Conservation (phyloP, 2,329 filamentous ascomycete species). For the Emergomyces africanus region DNA sequence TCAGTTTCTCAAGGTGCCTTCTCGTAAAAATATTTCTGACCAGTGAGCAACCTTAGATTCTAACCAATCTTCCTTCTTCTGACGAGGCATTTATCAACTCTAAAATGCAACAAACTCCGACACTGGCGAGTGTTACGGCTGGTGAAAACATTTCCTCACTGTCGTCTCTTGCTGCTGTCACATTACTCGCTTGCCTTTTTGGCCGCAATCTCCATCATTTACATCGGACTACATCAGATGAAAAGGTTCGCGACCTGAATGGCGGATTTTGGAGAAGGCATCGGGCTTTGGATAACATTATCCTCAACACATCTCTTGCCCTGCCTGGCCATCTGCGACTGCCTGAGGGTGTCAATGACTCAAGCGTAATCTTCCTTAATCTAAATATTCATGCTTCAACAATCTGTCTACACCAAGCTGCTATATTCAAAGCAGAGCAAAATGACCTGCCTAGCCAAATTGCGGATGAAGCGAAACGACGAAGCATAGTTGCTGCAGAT, state of each 20-base stretch:
- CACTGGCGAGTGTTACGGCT: slow-evolving; percentile 43
- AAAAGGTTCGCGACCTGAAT: slow-evolving; percentile 75
- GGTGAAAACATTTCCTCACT: slow-evolving; percentile 61
- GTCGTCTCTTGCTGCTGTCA: slow-evolving; percentile 65
- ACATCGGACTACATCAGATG: slow-evolving; percentile 70
- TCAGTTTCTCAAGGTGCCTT: slow-evolving; percentile 12
- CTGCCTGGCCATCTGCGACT: slow-evolving; percentile 72
- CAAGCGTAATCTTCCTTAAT: slow-evolving; percentile 85
- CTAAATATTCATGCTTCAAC: slow-evolving; percentile 96
- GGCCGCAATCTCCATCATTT: slow-evolving; percentile 84
- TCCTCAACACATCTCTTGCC: slow-evolving; percentile 74
- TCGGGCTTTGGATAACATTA: slow-evolving; percentile 73
- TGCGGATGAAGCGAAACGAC: slow-evolving; percentile 77
- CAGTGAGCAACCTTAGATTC: slow-evolving; percentile 38
- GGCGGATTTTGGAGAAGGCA: slow-evolving; percentile 95
- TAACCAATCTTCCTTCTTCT: slow-evolving; percentile 69
- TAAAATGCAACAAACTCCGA: slow-evolving; percentile 57
- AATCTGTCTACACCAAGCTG: slow-evolving; percentile 95
- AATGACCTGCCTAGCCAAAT: slow-evolving; percentile 65
- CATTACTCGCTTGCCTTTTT: slow-evolving; percentile 78
- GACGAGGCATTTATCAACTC: slow-evolving; percentile 79
- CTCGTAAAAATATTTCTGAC: neutral
- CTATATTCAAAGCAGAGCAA: slow-evolving; percentile 94
- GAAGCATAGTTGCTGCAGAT: slow-evolving; percentile 85
- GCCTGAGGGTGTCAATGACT: slow-evolving; percentile 58